A percentile compares a stretch with the other conserved stretches of the same genome.
Conservation (phyloP, 768 basidiomycete genomes). For the Suillus subalutaceus region DNA sequence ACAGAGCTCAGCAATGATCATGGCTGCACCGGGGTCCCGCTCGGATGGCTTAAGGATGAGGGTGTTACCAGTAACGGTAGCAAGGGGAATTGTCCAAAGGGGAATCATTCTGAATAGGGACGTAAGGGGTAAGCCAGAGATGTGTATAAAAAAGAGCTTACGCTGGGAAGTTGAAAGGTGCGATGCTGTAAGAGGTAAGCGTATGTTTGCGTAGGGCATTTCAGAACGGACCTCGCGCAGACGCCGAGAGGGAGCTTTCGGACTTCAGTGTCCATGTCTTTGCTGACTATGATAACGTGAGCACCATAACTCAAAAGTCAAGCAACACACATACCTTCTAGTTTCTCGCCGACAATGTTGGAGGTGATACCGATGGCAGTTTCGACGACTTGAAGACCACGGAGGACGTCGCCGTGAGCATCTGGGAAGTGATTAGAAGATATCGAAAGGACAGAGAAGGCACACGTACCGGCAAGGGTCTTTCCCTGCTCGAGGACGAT, state of each 20-base stretch:
- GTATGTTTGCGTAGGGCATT: constrained; percentile 7
- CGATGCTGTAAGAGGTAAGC: constrained; percentile 47
- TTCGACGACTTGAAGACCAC: constrained; percentile 90
- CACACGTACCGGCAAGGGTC: constrained; percentile 72
- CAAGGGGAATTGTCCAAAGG: constrained; percentile 93
- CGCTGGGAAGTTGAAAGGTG: constrained; percentile 93
- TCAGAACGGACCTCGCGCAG: constrained; percentile 56
- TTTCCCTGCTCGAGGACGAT: constrained; percentile 98
- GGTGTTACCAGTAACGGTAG: constrained; percentile 89
- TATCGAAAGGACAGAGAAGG: constrained; percentile 2
- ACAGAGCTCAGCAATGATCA: constrained; percentile 97
- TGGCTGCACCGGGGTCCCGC: constrained; percentile 94
- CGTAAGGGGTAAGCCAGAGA: constrained; percentile 11
- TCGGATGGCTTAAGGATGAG: constrained; percentile 95
- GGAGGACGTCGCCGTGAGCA: constrained; percentile 92
- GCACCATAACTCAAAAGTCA: constrained; percentile 5
- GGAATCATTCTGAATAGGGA: constrained; percentile 79
- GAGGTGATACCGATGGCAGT: constrained; percentile 81
- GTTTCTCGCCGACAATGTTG: constrained; percentile 84
- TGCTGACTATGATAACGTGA: constrained; percentile 61
- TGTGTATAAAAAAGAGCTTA: constrained; percentile 37
- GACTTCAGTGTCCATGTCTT: constrained; percentile 95
- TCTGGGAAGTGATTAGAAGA: constrained; percentile 47
- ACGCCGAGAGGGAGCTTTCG: constrained; percentile 87
- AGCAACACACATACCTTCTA: constrained; percentile 68